Conservation (phyloP, 768 basidiomycete species). For the Boletus subcaerulescens region DNA sequence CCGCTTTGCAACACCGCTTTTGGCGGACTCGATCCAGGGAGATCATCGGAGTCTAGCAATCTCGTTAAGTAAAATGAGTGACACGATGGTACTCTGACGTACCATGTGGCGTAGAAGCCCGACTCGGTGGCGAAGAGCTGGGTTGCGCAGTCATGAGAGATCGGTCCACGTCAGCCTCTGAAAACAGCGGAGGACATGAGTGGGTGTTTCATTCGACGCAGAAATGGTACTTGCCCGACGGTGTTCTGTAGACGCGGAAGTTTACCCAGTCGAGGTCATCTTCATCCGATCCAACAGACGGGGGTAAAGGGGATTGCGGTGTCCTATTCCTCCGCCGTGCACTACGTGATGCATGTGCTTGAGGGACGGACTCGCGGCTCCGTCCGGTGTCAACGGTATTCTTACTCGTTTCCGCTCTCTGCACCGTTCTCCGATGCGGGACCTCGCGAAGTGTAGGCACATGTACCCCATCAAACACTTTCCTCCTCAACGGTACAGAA, state of each 20-base stretch:
- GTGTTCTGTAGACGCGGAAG: slow-evolving; percentile 12
- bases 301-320: background rate
- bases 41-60: background rate
- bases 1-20: slow-evolving; percentile 11
- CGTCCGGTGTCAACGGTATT: background rate
- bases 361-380: background rate
- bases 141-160: slow-evolving; percentile 12
- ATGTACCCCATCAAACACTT: slow-evolving; percentile 31
- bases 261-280: slow-evolving; percentile 35
- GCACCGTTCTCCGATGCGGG: slow-evolving; percentile 7
- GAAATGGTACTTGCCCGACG: slow-evolving; percentile 19
- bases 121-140: slow-evolving; percentile 9
- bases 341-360: background rate
- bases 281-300: slow-evolving; percentile 13
- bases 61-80: background rate
- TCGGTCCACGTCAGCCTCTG: slow-evolving; percentile 24
- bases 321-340: background rate
- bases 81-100: background rate
- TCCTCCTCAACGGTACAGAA: slow-evolving; percentile 24
- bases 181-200: background rate
- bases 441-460: slow-evolving; percentile 25
- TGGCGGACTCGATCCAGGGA: background rate
- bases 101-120: slow-evolving; percentile 6
- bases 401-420: background rate
- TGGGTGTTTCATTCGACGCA: background rate